Evolutionary conservation across 2,329 filamentous ascomycete genomes (phyloP), one percentile per base, ranked within the genome.

Genomic region (Cladosporium sphaerospermum): DNA sequence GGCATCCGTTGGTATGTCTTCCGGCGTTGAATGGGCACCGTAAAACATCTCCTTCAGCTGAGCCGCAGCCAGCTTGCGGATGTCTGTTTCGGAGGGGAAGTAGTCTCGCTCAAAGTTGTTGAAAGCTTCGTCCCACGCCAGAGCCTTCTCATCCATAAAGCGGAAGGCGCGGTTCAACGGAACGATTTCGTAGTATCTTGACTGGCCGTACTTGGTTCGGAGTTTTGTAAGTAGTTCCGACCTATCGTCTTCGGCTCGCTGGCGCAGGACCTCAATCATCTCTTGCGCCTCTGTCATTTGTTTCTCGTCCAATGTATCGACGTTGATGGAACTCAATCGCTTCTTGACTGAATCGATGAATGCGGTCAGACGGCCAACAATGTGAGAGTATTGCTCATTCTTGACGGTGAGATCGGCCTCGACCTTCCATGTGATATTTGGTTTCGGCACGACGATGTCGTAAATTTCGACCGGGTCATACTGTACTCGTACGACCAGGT

Each of bases 351-450:
- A 96, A 16, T 80, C 71, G 77, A 96, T 96, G 72, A 96, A 99
- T 18, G 85, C 84, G 59, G 83, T 84, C 73, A 96, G 85, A 34
- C 89, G 83, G 50, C 89, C 84, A 64, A 96, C 88, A 56, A 86
- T 87, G 64, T 85, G 86, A 18, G 76, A 78, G 66, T 88, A 99
- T 32, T 96, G 83, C 19, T 96, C 89, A 62, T 99, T 99, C 69
- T 96, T 96, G 62, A 99, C 79, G 59, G 80, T 86, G 45, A 99
- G 73, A 66, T 99, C 93, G 58, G 95, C 88, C 61, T 96, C 92
- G 23, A 99, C 93, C 69, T 96, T 97, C 92, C 95, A 99, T 0
- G 92, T 96, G 48, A 99, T 87, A 52, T 88, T 83, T 23, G 90
- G 83, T 53, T 91, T 82, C 1, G 93, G 93, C 2, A 97, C 93